These are phyloP conservation scores for Lomentospora prolificans DNA, from an alignment of 2,329 filamentous ascomycete genomes.

Conservation along the genomic window DNA sequence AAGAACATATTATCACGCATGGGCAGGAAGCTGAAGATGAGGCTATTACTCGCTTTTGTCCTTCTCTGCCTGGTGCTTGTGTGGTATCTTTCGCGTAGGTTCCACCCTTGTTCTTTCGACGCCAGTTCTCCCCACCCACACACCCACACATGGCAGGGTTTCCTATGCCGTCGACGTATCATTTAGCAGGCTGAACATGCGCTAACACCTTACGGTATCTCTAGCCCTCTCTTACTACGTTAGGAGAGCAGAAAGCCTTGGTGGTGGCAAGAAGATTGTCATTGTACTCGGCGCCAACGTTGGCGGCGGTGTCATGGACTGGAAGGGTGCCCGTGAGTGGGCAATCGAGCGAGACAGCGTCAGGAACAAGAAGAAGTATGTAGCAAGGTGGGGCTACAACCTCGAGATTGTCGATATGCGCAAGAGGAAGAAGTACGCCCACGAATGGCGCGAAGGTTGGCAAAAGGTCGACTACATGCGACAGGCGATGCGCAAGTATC, in stretches of 20 bases:
- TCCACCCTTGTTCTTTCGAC: neutral
- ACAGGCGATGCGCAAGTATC: conserved; percentile 83
- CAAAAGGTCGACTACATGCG: conserved; percentile 95
- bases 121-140: too few species aligned
- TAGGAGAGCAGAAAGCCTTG: conserved; percentile 62
- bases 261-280: conserved; percentile 83
- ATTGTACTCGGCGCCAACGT: conserved; percentile 90
- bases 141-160: too few species aligned
- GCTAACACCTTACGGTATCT: neutral
- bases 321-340: conserved; percentile 97
- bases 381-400: conserved; percentile 82
- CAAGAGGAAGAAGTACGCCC: conserved; percentile 95
- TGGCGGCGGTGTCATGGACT: conserved; percentile 96
- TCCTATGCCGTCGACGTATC: too few species aligned
- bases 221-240: conserved; percentile 50
- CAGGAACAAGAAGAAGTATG: conserved; percentile 88
- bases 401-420: conserved; percentile 97
- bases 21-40: conserved; percentile 56
- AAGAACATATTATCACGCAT: conserved; percentile 41
- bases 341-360: conserved; percentile 95
- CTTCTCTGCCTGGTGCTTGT: conserved; percentile 52
- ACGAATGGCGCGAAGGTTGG: conserved; percentile 99
- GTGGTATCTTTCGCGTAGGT: conserved; percentile 68
- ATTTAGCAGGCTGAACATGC: too few species aligned
- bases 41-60: conserved; percentile 47